Conservation (phyloP, 768 basidiomycete genomes). For the Agaricus bisporus region DNA sequence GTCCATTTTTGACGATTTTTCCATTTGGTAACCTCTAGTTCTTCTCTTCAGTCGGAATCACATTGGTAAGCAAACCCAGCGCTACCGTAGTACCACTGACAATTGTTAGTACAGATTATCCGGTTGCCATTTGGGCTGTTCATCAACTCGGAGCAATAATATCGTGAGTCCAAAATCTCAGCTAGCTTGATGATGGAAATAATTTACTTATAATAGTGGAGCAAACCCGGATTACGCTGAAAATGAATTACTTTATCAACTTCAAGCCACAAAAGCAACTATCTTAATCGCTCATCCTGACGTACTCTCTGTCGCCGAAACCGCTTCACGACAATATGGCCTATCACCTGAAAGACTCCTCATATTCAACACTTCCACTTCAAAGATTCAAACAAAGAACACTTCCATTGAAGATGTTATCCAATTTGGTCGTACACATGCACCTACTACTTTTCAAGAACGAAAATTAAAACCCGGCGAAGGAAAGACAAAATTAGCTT, state of each 20-base stretch:
- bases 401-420: constrained; percentile 42
- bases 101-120: constrained; percentile 48
- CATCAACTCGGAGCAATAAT: constrained; percentile 53
- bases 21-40: constrained; percentile 29
- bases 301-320: constrained; percentile 31
- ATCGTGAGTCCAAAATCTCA: too few relatives aligned
- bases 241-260: constrained; percentile 51
- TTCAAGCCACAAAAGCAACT: constrained; percentile 40
- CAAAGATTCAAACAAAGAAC: constrained; percentile 12
- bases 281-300: constrained; percentile 45
- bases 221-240: constrained; percentile 55
- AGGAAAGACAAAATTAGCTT: constrained; percentile 63
- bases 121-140: constrained; percentile 48
- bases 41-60: constrained; percentile 65
- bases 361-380: constrained; percentile 28
- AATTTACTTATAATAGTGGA: constrained; percentile 28
- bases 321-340: constrained; percentile 32
- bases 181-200: neutral
- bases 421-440: constrained; percentile 35
- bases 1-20: neutral
- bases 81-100: too few relatives aligned
- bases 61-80: constrained; percentile 43
- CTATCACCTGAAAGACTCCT: constrained; percentile 38
- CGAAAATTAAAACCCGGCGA: constrained; percentile 48
- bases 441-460: constrained; percentile 37